Percentiles rank a stretch among this genome's conserved stretches.
phyloP scores from a whole-genome alignment of 441 rosid genomes.

The Flueggea neowawraea region DNA sequence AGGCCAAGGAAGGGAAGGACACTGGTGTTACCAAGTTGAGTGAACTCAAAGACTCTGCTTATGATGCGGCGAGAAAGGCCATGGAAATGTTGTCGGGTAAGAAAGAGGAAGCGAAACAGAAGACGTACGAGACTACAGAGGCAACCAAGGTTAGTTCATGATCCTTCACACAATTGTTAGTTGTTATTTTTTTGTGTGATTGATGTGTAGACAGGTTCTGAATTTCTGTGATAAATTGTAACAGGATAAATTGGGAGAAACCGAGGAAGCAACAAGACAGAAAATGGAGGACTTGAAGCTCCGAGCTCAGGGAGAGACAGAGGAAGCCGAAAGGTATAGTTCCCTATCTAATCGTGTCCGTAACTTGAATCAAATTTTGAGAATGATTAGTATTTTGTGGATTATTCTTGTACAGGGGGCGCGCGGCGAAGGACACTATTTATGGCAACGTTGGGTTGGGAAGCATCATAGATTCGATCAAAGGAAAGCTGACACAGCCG shows the following conservation, averaged over 20 bases:
- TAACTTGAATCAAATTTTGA: too few relatives aligned
- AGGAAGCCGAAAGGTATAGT: conserved; percentile 21
- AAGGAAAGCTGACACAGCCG: too few relatives aligned
- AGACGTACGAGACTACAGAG: conserved; percentile 34
- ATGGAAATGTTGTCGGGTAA: conserved; percentile 49
- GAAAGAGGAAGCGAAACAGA: conserved; percentile 53
- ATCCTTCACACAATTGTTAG: too few relatives aligned
- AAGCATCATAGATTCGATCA: too few relatives aligned
- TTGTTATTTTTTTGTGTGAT: too few relatives aligned
- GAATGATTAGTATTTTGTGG: too few relatives aligned
- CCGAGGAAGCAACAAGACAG: conserved; percentile 39
- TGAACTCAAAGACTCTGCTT: conserved; percentile 27
- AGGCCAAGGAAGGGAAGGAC: conserved; percentile 27
- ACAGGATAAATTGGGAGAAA: conserved; percentile 43
- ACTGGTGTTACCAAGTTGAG: background rate
- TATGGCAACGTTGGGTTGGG: too few relatives aligned
- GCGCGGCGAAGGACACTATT: too few relatives aligned
- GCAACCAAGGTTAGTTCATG: conserved; percentile 27
- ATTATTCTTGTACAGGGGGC: too few relatives aligned
- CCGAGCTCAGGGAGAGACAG: conserved; percentile 26
- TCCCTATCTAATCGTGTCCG: background rate
- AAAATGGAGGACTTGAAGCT: conserved; percentile 49
- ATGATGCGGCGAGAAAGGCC: conserved; percentile 55
- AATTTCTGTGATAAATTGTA: background rate
- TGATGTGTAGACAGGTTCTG: too few relatives aligned